These are phyloP conservation scores for Ambrosia trifida DNA, from an alignment of 129 eudicot species.

Conservation along the genomic window DNA sequence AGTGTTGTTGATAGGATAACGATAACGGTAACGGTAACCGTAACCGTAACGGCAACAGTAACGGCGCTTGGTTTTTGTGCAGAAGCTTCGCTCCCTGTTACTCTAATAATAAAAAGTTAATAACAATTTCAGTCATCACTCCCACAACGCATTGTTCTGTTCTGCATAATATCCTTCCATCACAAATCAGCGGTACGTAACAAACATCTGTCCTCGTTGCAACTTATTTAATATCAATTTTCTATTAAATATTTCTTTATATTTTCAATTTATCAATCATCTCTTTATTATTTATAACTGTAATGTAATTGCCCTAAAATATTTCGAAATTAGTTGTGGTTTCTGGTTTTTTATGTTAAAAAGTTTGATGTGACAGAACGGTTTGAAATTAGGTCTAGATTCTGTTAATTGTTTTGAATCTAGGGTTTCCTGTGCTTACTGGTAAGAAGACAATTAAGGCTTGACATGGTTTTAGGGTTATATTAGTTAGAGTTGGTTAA, in stretches of 20 bases:
- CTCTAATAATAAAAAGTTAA: no score
- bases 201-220: neutral
- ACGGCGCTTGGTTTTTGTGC: conserved; percentile 16
- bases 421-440: neutral
- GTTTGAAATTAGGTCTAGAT: neutral
- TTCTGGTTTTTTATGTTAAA: neutral
- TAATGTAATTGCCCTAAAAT: neutral
- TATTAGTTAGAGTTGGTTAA: no score
- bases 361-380: neutral
- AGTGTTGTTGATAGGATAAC: neutral
- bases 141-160: neutral
- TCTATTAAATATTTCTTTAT: neutral
- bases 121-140: conserved; percentile 5
- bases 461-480: neutral
- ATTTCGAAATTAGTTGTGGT: neutral
- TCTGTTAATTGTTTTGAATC: neutral
- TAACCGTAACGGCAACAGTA: neutral
- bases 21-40: no score
- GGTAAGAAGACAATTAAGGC: neutral
- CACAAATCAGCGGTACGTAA: conserved; percentile 19
- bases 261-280: neutral
- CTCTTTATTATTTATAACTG: neutral
- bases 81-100: conserved; percentile 19
- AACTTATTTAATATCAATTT: neutral
- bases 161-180: neutral